phyloP scores from a whole-genome alignment of 768 basidiomycete species.

The Boletus rex-veris region DNA sequence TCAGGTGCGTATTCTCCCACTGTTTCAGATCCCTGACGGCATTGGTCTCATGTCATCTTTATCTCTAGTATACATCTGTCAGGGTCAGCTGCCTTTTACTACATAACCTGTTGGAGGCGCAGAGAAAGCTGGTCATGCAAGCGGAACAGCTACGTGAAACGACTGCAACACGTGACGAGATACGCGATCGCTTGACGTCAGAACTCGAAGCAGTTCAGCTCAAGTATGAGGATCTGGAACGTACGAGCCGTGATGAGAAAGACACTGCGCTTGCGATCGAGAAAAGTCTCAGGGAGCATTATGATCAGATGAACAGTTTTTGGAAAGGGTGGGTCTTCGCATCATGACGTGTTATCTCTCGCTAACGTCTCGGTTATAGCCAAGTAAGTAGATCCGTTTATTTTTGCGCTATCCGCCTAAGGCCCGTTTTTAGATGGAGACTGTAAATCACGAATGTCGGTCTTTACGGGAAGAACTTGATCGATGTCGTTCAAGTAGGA shows the following conservation, averaged over 20 bases:
- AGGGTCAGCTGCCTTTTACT: slow-evolving; percentile 48
- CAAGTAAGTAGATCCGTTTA: slow-evolving; percentile 30
- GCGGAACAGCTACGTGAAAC: slow-evolving; percentile 31
- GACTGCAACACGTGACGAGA: slow-evolving; percentile 31
- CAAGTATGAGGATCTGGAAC: slow-evolving; percentile 40
- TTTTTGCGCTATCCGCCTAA: slow-evolving; percentile 6
- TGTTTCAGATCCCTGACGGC: slow-evolving; percentile 7
- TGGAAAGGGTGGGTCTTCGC: slow-evolving; percentile 34
- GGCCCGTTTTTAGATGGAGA: slow-evolving; percentile 17
- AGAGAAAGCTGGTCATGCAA: slow-evolving; percentile 39
- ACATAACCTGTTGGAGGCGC: slow-evolving; percentile 48
- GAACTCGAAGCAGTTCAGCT: slow-evolving; percentile 38
- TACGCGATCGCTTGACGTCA: slow-evolving; percentile 28
- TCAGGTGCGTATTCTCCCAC: slow-evolving; percentile 35
- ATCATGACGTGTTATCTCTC: slow-evolving; percentile 7
- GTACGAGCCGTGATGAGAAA: slow-evolving; percentile 45
- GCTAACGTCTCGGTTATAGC: slow-evolving; percentile 28
- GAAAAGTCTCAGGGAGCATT: slow-evolving; percentile 51
- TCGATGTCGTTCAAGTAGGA: slow-evolving; percentile 20
- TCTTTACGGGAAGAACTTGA: slow-evolving; percentile 27
- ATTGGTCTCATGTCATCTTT: neutral
- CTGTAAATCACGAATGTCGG: slow-evolving; percentile 24
- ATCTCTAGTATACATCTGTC: slow-evolving; percentile 47
- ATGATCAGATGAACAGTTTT: slow-evolving; percentile 42
- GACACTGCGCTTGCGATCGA: slow-evolving; percentile 51